A percentile compares a stretch with the other conserved stretches of the same genome.
Evolutionary conservation across 1,284 basidiomycete species (phyloP).

Genomic region (Ganoderma multipileum): DNA sequence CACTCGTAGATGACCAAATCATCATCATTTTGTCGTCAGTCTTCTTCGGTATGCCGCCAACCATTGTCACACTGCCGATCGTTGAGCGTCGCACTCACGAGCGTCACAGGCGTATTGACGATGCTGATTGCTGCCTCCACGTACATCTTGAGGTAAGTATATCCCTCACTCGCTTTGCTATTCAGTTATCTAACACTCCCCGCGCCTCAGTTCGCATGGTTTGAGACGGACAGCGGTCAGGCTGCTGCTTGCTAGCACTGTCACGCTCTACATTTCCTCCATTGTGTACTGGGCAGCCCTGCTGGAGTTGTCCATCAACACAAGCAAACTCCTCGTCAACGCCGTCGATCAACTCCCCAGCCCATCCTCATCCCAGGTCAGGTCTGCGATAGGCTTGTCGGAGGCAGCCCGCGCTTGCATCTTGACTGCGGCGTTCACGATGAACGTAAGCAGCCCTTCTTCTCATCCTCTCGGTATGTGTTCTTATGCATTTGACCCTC

Average conservation of each 20-base stretch:
- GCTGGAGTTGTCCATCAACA: neutral
- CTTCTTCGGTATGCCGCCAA: too few species aligned
- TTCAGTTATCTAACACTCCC: neutral
- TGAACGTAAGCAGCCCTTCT: neutral
- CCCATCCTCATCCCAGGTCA: neutral
- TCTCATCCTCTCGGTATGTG: neutral
- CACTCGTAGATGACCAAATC: too few species aligned
- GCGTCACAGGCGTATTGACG: too few species aligned
- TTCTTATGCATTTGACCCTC: neutral
- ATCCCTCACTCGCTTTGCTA: neutral
- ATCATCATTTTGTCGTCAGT: too few species aligned
- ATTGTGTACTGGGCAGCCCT: neutral
- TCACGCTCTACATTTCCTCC: neutral
- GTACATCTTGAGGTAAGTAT: neutral
- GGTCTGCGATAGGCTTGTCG: neutral
- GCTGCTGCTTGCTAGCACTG: neutral
- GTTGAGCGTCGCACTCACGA: too few species aligned
- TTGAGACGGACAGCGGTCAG: neutral
- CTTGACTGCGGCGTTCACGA: neutral
- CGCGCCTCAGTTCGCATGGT: neutral
- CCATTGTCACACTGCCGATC: too few species aligned
- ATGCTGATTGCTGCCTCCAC: neutral
- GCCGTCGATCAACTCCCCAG: neutral
- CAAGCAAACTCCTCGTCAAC: neutral
- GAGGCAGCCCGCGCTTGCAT: neutral